A percentile compares a stretch with the other conserved stretches of the same genome.
phyloP scores from a whole-genome alignment of 768 basidiomycete species.

The Rhodotorula toruloides region DNA sequence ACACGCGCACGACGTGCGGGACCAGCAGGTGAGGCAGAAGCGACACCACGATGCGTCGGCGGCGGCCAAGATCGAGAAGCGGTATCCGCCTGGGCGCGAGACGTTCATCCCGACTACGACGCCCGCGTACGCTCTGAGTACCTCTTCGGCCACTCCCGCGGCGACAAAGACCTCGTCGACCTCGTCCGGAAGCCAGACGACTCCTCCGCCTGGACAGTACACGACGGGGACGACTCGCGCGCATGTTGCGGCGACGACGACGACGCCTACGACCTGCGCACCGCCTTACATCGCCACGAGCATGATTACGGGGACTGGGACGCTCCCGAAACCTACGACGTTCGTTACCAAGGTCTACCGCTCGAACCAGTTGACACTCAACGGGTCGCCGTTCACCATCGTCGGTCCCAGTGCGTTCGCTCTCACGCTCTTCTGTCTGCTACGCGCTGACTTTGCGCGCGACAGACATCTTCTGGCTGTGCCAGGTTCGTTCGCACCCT shows the following conservation, averaged over 20 bases:
- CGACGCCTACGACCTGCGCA: conserved; percentile 8
- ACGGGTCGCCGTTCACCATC: background rate
- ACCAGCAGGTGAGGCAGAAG: background rate
- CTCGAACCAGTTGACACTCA: background rate
- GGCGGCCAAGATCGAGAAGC: background rate
- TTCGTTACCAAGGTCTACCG: conserved; percentile 10
- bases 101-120: conserved; percentile 9
- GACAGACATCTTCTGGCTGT: conserved; percentile 40
- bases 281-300: conserved; percentile 5
- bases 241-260: conserved; percentile 13
- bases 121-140: background rate
- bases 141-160: no score
- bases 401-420: conserved; percentile 30
- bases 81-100: conserved; percentile 15
- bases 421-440: background rate
- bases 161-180: background rate
- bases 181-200: background rate
- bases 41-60: background rate
- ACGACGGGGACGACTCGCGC: background rate
- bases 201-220: background rate
- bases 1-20: no score
- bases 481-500: conserved; percentile 4
- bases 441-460: background rate
- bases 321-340: conserved; percentile 16
- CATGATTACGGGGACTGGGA: conserved; percentile 32